Conservation (phyloP, 495 filamentous ascomycete species). For the Bombardia bombarda region DNA sequence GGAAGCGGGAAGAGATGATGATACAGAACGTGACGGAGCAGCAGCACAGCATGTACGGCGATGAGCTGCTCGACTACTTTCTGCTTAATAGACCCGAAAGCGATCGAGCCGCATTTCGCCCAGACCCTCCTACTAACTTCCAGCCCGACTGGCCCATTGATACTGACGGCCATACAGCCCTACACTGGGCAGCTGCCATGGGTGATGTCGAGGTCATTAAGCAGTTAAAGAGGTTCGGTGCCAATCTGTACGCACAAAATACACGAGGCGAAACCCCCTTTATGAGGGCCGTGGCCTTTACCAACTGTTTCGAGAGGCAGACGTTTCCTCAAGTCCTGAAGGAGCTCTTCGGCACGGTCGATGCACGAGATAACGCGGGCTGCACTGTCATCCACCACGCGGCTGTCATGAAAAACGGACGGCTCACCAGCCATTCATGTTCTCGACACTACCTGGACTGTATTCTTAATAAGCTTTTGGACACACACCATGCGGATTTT, state of each 20-base stretch:
- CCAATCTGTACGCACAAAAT: slow-evolving; percentile 58
- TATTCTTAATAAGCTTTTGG: slow-evolving; percentile 74
- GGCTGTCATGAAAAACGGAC: slow-evolving; percentile 69
- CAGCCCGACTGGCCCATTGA: slow-evolving; percentile 86
- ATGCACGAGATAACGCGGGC: slow-evolving; percentile 63
- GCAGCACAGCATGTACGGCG: slow-evolving; percentile 80
- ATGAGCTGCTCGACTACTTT: slow-evolving; percentile 91
- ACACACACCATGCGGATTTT: slow-evolving; percentile 56
- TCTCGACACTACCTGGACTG: slow-evolving; percentile 88
- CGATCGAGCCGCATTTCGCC: slow-evolving; percentile 52
- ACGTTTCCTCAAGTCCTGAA: slow-evolving; percentile 77
- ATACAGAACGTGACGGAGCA: slow-evolving; percentile 63
- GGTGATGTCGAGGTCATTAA: slow-evolving; percentile 87
- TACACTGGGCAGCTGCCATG: slow-evolving; percentile 99
- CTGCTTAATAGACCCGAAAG: slow-evolving; percentile 63
- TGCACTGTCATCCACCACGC: slow-evolving; percentile 91
- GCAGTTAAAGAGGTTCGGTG: slow-evolving; percentile 69
- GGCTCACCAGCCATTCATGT: slow-evolving; percentile 65
- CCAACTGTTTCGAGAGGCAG: slow-evolving; percentile 87
- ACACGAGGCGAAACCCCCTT: slow-evolving; percentile 84
- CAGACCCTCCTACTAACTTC: slow-evolving; percentile 72
- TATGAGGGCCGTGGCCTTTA: slow-evolving; percentile 90
- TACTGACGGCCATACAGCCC: slow-evolving; percentile 74
- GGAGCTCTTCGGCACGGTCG: slow-evolving; percentile 68
- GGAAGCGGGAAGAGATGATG: slow-evolving; percentile 62